phyloP scores from a whole-genome alignment of 2,329 filamentous ascomycete species.

The Colletotrichum incanum region DNA sequence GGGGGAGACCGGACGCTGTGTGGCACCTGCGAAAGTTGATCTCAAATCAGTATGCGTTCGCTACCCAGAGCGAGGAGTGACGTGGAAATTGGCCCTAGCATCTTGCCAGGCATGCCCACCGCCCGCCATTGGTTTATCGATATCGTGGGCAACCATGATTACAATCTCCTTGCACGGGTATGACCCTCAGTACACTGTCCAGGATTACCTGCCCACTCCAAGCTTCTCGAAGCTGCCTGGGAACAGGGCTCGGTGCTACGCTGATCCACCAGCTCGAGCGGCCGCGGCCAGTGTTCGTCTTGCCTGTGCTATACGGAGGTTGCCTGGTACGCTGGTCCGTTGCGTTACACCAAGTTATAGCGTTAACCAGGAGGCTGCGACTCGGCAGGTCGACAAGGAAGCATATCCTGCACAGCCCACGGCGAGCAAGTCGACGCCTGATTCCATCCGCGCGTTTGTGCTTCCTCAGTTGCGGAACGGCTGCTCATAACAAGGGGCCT shows the following conservation, averaged over 20 bases:
- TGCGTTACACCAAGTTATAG: background rate
- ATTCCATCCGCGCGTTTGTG: background rate
- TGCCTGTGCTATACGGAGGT: slow-evolving; percentile 8
- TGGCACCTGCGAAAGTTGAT: slow-evolving; percentile 9
- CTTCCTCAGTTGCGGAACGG: background rate
- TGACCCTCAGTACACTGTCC: slow-evolving; percentile 1
- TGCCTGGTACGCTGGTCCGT: slow-evolving; percentile 5
- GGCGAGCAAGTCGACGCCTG: slow-evolving; percentile 1
- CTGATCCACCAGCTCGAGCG: slow-evolving; percentile 4
- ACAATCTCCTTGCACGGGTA: slow-evolving; percentile 15
- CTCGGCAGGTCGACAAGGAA: slow-evolving; percentile 5
- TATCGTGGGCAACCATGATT: slow-evolving; percentile 14
- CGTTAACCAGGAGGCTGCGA: background rate
- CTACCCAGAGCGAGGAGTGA: slow-evolving; percentile 18
- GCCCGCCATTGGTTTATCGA: slow-evolving; percentile 27
- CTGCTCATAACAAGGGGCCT: too few relatives aligned
- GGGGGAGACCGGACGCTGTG: background rate
- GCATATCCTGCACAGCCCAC: slow-evolving; percentile 23
- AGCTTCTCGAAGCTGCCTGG: slow-evolving; percentile 38
- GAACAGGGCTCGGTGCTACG: slow-evolving; percentile 23
- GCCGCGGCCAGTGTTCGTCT: background rate
- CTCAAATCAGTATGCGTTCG: background rate
- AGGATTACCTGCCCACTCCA: slow-evolving; percentile 32
- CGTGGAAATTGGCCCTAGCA: slow-evolving; percentile 29
- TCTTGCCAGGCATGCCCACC: slow-evolving; percentile 12